Evolutionary conservation across 306 rosid genomes (phyloP).

Genomic region (Rubus idaeus): DNA sequence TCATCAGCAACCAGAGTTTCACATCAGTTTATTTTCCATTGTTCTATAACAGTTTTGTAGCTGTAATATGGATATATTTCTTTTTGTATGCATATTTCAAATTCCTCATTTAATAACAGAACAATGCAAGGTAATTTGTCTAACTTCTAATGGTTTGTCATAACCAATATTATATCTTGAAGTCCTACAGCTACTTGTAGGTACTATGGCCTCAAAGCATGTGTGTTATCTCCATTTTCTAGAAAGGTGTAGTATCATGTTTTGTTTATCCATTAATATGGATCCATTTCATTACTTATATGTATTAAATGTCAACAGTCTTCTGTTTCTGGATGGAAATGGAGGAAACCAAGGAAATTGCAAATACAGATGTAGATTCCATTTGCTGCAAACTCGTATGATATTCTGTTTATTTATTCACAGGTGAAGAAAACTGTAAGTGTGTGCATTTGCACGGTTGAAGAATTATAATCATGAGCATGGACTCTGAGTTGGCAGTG

Average conservation of each 20-base stretch:
- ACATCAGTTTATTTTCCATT: no score
- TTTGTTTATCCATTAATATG: background rate
- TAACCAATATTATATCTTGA: background rate
- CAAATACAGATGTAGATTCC: background rate
- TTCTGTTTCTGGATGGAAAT: background rate
- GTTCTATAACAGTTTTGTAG: no score
- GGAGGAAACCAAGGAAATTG: background rate
- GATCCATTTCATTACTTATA: background rate
- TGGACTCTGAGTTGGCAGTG: constrained; percentile 57
- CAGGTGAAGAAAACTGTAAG: background rate
- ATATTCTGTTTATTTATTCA: background rate
- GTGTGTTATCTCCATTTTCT: background rate
- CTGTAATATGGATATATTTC: background rate
- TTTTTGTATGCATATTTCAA: background rate
- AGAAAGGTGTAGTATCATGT: background rate
- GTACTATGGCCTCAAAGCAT: background rate
- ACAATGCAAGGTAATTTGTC: background rate
- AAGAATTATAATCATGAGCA: constrained; percentile 28
- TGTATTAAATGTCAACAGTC: background rate
- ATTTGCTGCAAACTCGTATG: background rate
- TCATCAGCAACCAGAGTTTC: background rate
- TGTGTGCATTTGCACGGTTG: background rate
- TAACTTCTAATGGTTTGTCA: background rate
- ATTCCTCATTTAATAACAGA: background rate
- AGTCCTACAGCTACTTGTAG: background rate